Conservation (phyloP, 2,329 filamentous ascomycete species). For the Hypoxylon sp. region DNA sequence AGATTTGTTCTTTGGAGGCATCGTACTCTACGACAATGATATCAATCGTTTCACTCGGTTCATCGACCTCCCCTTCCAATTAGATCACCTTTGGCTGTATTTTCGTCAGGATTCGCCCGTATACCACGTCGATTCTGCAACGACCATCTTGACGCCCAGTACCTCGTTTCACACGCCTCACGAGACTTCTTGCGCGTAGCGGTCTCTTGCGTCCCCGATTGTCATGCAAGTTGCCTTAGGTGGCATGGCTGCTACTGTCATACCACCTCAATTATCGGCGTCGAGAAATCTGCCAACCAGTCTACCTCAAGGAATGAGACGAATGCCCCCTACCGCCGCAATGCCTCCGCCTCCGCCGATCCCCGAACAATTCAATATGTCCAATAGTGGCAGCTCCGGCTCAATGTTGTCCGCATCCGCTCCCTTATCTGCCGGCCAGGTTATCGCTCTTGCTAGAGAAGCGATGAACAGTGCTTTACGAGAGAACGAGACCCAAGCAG, state of each 20-base stretch:
- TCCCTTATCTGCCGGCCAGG: conserved; percentile 72
- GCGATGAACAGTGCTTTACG: conserved; percentile 77
- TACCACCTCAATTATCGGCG: conserved; percentile 50
- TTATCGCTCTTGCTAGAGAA: conserved; percentile 75
- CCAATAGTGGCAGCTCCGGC: conserved; percentile 52
- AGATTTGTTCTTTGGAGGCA: conserved; percentile 20
- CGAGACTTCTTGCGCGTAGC: conserved; percentile 17
- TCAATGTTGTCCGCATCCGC: conserved; percentile 65
- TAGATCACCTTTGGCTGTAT: conserved; percentile 37
- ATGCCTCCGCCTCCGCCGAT: conserved; percentile 64
- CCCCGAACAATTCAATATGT: conserved; percentile 61
- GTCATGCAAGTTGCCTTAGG: conserved; percentile 52
- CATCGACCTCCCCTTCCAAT: conserved; percentile 33
- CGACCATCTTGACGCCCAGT: conserved; percentile 41
- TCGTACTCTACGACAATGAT: conserved; percentile 38
- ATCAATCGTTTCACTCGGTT: conserved; percentile 30
- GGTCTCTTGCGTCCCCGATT: conserved; percentile 13
- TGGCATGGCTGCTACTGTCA: conserved; percentile 52
- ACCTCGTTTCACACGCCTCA: conserved; percentile 32
- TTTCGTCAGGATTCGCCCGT: conserved; percentile 38
- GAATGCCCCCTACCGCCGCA: conserved; percentile 51
- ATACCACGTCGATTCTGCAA: conserved; percentile 37
- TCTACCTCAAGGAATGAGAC: conserved; percentile 51
- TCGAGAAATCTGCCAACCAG: conserved; percentile 51
- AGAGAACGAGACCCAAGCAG: conserved; percentile 74